These are phyloP conservation scores for Penicillium cinerascens DNA, from an alignment of 495 filamentous ascomycete genomes.

Conservation along the genomic window DNA sequence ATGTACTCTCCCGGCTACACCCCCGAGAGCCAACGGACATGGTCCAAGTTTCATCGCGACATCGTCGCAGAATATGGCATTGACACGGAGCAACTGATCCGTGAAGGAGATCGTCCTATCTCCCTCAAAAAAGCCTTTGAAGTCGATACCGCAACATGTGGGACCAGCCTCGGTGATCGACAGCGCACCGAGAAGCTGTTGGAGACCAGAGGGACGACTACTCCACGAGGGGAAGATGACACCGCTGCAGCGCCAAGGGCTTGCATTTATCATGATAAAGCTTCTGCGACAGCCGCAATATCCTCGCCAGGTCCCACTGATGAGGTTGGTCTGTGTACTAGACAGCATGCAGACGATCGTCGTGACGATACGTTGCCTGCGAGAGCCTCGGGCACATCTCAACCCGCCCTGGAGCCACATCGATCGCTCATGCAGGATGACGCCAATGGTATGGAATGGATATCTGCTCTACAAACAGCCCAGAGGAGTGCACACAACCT, in stretches of 20 bases:
- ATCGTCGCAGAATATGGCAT: constrained; percentile 27
- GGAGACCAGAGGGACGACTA: neutral
- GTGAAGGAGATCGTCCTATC: neutral
- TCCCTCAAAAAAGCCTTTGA: neutral
- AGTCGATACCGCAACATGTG: neutral
- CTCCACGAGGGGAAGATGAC: neutral
- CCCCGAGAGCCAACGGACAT: constrained; percentile 2
- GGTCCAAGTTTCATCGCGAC: constrained; percentile 21
- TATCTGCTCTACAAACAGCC: constrained; percentile 21
- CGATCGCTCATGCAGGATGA: constrained; percentile 1
- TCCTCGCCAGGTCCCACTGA: neutral
- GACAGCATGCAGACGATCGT: neutral
- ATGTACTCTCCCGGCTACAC: neutral
- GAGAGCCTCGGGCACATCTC: neutral
- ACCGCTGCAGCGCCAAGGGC: neutral
- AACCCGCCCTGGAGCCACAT: neutral
- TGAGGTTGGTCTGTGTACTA: neutral
- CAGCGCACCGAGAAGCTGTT: neutral
- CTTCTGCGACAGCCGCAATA: neutral
- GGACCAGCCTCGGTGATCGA: neutral
- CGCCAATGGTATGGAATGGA: constrained; percentile 20
- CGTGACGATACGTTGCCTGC: neutral
- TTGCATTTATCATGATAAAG: neutral
- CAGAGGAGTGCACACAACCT: constrained; percentile 21
- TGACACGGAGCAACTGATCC: constrained; percentile 7